Evolutionary conservation across 805 yeast species (phyloP).

Genomic region (Sugiyamaella valdiviana): DNA sequence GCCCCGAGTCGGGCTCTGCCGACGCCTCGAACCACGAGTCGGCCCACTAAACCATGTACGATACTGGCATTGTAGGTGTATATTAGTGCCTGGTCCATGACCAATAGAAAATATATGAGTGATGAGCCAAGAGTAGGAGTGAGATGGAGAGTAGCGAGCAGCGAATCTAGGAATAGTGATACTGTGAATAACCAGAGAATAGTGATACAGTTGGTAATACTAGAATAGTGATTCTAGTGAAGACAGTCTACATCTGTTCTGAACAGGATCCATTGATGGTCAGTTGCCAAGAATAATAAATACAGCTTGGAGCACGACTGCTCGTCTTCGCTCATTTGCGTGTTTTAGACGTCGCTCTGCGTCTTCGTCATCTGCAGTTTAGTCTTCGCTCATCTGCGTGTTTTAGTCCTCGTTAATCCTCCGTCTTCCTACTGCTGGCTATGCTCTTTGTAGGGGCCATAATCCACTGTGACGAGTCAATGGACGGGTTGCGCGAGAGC

Average conservation of each 20-base stretch:
- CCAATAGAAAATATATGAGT: not conserved
- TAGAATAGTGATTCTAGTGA: too few species aligned
- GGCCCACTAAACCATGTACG: not conserved
- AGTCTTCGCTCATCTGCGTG: too few species aligned
- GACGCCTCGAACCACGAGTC: not conserved
- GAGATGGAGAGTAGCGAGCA: too few species aligned
- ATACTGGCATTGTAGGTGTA: not conserved
- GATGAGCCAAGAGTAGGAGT: not conserved
- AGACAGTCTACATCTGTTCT: not conserved
- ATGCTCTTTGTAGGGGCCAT: conserved; percentile 11
- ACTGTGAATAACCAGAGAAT: too few species aligned
- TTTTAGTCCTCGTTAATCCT: not conserved
- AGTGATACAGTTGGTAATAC: too few species aligned
- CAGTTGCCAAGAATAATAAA: too few species aligned
- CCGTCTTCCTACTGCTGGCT: conserved; percentile 4
- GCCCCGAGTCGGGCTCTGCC: not conserved
- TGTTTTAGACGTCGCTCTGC: not conserved
- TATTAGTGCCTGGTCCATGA: not conserved
- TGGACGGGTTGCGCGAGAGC: conserved; percentile 19
- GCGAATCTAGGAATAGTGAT: too few species aligned
- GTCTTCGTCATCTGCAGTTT: too few species aligned
- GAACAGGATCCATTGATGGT: not conserved
- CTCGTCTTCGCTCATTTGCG: too few species aligned
- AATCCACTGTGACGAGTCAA: conserved; percentile 13
- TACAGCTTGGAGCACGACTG: too few species aligned